A percentile compares a stretch with the other conserved stretches of the same genome.
phyloP scores from a whole-genome alignment of 2,329 filamentous ascomycete species.

The Endocalyx cinctus region DNA sequence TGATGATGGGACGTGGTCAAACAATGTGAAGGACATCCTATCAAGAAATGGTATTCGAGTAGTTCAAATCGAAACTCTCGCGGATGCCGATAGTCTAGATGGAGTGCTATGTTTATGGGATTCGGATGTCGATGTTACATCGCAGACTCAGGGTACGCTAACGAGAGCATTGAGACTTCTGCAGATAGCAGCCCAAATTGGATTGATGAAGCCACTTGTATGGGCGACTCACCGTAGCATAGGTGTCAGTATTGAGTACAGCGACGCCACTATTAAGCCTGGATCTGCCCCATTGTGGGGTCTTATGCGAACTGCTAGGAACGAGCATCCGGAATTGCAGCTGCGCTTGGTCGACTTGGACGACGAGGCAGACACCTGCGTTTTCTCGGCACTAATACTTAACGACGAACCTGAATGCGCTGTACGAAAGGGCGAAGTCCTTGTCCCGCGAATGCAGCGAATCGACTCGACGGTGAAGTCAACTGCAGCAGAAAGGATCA shows the following conservation, averaged over 20 bases:
- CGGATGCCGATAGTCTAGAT: constrained; percentile 16
- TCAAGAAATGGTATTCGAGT: constrained; percentile 9
- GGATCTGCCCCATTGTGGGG: constrained; percentile 22
- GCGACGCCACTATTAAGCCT: constrained; percentile 13
- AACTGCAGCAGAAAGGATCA: constrained; percentile 6
- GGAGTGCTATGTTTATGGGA: constrained; percentile 21
- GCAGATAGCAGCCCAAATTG: constrained; percentile 15
- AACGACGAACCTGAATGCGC: constrained; percentile 17
- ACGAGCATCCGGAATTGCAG: constrained; percentile 23
- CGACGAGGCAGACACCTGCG: constrained; percentile 4
- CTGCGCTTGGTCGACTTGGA: constrained; percentile 21
- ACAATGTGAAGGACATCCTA: constrained; percentile 3
- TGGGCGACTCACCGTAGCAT: constrained; percentile 22
- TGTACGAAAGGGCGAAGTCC: constrained; percentile 12
- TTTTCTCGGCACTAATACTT: constrained; percentile 11
- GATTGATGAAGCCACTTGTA: constrained; percentile 15
- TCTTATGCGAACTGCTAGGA: constrained; percentile 23
- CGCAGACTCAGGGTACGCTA: constrained; percentile 13
- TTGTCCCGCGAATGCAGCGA: constrained; percentile 17
- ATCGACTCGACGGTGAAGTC: constrained; percentile 3
- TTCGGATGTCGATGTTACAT: constrained; percentile 14
- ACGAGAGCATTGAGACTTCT: constrained; percentile 18
- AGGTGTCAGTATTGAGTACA: constrained; percentile 12
- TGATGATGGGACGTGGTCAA: constrained; percentile 4
- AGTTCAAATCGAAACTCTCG: constrained; percentile 9